phyloP scores from a whole-genome alignment of 768 basidiomycete genomes.

The Kockovaella imperatae region DNA sequence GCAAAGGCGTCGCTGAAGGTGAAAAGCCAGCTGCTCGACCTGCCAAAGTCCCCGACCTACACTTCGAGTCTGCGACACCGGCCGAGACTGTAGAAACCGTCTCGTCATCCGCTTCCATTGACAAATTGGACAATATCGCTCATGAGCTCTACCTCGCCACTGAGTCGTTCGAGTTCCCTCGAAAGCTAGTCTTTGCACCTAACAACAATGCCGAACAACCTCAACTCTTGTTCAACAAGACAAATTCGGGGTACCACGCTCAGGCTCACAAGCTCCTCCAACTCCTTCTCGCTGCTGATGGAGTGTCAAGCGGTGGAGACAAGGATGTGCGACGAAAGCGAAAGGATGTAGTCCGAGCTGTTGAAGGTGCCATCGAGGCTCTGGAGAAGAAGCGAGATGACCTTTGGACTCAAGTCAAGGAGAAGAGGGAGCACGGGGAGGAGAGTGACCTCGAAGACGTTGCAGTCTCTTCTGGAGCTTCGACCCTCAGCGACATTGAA shows the following conservation, averaged over 20 bases:
- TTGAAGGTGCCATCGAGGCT: slow-evolving; percentile 57
- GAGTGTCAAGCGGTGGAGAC: slow-evolving; percentile 60
- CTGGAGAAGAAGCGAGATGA: slow-evolving; percentile 29
- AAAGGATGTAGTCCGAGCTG: slow-evolving; percentile 52
- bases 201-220: slow-evolving; percentile 5
- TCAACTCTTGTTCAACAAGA: slow-evolving; percentile 55
- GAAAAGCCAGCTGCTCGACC: slow-evolving; percentile 14
- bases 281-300: slow-evolving; percentile 61
- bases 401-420: slow-evolving; percentile 26
- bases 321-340: slow-evolving; percentile 52
- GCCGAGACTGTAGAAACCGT: slow-evolving; percentile 4
- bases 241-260: slow-evolving; percentile 56
- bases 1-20: slow-evolving; percentile 32
- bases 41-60: slow-evolving; percentile 1
- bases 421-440: slow-evolving; percentile 18
- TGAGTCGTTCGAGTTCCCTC: slow-evolving; percentile 28
- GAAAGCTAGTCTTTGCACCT: slow-evolving; percentile 23
- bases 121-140: slow-evolving; percentile 20
- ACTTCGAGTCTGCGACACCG: background rate
- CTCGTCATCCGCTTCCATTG: slow-evolving; percentile 11
- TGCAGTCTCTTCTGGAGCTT: slow-evolving; percentile 4
- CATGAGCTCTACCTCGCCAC: slow-evolving; percentile 16
- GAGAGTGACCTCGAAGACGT: slow-evolving; percentile 19
- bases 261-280: slow-evolving; percentile 60
- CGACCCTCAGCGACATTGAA: slow-evolving; percentile 13